These are phyloP conservation scores for Rhododendron simsii DNA, from an alignment of 148 eudicot genomes.

Conservation along the genomic window DNA sequence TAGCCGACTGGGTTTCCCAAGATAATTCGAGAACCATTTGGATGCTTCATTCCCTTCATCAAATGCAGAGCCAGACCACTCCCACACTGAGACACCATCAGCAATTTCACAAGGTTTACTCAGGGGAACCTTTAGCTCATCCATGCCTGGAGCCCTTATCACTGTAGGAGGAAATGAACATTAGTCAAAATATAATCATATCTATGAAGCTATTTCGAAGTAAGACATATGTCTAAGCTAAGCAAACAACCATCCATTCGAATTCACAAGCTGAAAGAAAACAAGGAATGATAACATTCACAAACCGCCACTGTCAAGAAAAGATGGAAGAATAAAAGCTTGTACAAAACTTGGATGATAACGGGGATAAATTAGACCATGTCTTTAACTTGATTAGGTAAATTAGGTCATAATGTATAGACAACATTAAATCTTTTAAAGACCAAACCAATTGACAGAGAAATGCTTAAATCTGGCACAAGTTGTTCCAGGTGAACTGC, in stretches of 20 bases:
- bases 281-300: neutral
- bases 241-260: neutral
- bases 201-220: neutral
- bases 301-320: neutral
- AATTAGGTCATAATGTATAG: neutral
- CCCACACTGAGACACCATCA: conserved; percentile 78
- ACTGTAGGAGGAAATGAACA: conserved; percentile 26
- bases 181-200: neutral
- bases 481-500: neutral
- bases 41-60: conserved; percentile 81
- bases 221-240: neutral
- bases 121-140: conserved; percentile 57
- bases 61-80: conserved; percentile 83
- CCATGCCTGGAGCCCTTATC: conserved; percentile 77
- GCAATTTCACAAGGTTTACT: conserved; percentile 42
- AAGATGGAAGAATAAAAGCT: neutral
- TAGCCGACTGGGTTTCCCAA: conserved; percentile 69
- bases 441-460: neutral
- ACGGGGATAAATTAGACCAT: neutral
- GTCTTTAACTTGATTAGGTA: neutral
- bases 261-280: conserved; percentile 3
- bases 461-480: neutral
- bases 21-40: conserved; percentile 64
- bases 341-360: neutral
- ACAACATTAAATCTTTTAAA: neutral